Percentiles rank a stretch among this genome's conserved stretches.
Evolutionary conservation across 495 filamentous ascomycete genomes (phyloP).

Genomic region (Aspergillus saccharolyticus): DNA sequence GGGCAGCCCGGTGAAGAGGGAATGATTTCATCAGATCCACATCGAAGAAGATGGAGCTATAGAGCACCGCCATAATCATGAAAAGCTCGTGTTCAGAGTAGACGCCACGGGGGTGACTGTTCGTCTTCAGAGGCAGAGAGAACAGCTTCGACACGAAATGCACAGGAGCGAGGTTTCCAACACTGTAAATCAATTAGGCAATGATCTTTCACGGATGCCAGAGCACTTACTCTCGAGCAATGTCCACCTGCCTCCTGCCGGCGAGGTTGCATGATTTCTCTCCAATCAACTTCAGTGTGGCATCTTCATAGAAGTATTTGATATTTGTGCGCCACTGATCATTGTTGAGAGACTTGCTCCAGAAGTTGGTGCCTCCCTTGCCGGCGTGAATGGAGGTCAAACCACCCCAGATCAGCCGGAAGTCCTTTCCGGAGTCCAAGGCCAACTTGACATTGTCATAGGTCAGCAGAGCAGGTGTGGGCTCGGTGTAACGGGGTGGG

Average conservation of each 20-base stretch:
- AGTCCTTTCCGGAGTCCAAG: constrained; percentile 56
- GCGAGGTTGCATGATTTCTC: constrained; percentile 57
- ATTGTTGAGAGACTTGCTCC: constrained; percentile 42
- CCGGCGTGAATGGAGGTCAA: not conserved
- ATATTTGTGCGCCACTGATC: constrained; percentile 48
- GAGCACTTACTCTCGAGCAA: constrained; percentile 58
- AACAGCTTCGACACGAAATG: constrained; percentile 71
- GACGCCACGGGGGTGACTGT: constrained; percentile 60
- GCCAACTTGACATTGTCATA: constrained; percentile 60
- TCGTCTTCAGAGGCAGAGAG: constrained; percentile 67
- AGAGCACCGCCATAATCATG: constrained; percentile 65
- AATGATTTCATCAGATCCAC: constrained; percentile 49
- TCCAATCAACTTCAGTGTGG: constrained; percentile 58
- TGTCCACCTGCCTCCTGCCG: constrained; percentile 63
- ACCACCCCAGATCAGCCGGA: constrained; percentile 57
- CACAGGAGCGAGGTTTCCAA: constrained; percentile 68
- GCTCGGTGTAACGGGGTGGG: constrained; percentile 49
- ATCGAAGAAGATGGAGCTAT: constrained; percentile 53
- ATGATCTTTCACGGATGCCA: not conserved
- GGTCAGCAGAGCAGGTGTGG: constrained; percentile 51
- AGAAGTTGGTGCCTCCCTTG: constrained; percentile 46
- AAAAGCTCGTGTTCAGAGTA: constrained; percentile 80
- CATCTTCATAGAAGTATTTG: constrained; percentile 54
- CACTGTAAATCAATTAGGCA: constrained; percentile 21
- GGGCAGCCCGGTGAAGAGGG: constrained; percentile 55